Percentiles rank a stretch among this genome's conserved stretches.
Evolutionary conservation across 208 protist genomes (phyloP).

Genomic region (Leishmania braziliensis): DNA sequence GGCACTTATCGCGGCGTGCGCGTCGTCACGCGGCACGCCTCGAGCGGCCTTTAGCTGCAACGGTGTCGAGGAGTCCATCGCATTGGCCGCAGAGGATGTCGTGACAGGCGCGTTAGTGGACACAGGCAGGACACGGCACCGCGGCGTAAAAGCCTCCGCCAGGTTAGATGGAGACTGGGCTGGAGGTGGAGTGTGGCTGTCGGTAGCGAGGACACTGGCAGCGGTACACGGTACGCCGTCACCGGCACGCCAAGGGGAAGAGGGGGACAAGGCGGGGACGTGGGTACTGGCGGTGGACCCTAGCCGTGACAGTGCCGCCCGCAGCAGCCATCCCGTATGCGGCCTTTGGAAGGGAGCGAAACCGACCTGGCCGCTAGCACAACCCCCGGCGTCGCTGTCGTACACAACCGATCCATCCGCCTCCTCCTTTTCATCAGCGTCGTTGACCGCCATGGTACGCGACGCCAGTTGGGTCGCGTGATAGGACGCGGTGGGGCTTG

Average conservation of each 20-base stretch:
- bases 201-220: neutral
- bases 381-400: neutral
- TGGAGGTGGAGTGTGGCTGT: neutral
- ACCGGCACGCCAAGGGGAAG: neutral
- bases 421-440: neutral
- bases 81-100: neutral
- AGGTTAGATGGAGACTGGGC: neutral
- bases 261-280: neutral
- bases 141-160: neutral
- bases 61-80: neutral
- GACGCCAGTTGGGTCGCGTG: neutral
- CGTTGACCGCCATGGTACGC: neutral
- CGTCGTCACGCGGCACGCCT: neutral
- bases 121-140: neutral
- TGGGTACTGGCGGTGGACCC: neutral
- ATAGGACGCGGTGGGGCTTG: neutral
- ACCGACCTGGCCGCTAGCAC: neutral
- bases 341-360: neutral
- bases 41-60: too few relatives aligned
- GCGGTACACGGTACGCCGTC: neutral
- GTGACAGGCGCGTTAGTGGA: neutral
- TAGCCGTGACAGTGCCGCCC: neutral
- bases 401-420: neutral
- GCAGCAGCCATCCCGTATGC: neutral
- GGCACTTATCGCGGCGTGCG: neutral